Conservation (phyloP, 495 filamentous ascomycete genomes). For the Aspergillus cristatus region DNA sequence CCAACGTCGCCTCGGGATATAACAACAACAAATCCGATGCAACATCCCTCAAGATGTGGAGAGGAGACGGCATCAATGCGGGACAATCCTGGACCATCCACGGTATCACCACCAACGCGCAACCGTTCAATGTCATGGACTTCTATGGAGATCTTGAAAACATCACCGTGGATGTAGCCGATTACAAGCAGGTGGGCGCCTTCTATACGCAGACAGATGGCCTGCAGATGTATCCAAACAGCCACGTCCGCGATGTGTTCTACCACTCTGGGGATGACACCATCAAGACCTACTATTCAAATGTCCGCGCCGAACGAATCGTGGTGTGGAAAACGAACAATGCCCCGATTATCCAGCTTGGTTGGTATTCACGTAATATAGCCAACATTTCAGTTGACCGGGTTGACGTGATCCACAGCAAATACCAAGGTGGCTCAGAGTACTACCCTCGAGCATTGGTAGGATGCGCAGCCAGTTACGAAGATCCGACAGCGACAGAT, state of each 20-base stretch:
- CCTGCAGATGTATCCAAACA: slow-evolving; percentile 5
- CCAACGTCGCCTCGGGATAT: slow-evolving; percentile 5
- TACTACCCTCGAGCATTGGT: slow-evolving; percentile 1
- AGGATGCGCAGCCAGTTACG: slow-evolving; percentile 1
- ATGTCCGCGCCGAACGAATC: neutral
- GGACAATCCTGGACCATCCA: neutral
- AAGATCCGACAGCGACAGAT: neutral
- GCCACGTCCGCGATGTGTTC: neutral
- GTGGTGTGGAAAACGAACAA: neutral
- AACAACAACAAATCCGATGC: too few relatives aligned
- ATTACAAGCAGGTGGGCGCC: slow-evolving; percentile 14
- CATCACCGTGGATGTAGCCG: neutral
- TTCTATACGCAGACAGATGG: slow-evolving; percentile 13
- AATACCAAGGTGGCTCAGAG: neutral
- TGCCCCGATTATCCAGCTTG: neutral
- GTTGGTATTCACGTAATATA: neutral
- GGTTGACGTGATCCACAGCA: neutral
- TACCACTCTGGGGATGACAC: neutral
- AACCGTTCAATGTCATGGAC: neutral
- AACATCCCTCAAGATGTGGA: neutral
- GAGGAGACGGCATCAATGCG: neutral
- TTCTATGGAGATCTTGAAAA: neutral
- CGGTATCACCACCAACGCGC: neutral
- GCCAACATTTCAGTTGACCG: neutral
- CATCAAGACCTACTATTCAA: neutral